Conservation (phyloP, 1,284 basidiomycete genomes). For the Cronartium quercuum region DNA sequence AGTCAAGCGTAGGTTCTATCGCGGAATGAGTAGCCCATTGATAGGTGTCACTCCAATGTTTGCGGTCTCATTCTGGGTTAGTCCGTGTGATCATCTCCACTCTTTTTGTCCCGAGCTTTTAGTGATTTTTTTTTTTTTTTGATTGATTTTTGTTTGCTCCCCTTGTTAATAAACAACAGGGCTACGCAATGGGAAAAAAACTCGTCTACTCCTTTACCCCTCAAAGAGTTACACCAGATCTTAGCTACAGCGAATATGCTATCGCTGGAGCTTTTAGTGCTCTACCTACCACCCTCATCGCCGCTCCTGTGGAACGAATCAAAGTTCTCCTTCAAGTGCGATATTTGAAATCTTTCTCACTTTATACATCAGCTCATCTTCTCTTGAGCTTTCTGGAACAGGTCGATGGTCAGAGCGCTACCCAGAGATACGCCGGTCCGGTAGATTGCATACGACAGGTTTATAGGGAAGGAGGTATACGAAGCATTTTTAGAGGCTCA, state of each 20-base stretch:
- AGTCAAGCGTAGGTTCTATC: conserved; percentile 64
- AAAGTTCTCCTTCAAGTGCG: conserved; percentile 86
- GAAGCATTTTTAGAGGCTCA: conserved; percentile 88
- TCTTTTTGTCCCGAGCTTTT: not conserved
- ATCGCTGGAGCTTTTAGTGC: conserved; percentile 91
- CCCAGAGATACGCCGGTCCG: conserved; percentile 79
- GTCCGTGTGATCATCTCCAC: not conserved
- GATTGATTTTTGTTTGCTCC: not conserved
- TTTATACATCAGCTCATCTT: not conserved
- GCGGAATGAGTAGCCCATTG: conserved; percentile 92
- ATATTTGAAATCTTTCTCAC: not conserved
- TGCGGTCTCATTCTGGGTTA: conserved; percentile 86
- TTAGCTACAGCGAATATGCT: conserved; percentile 79
- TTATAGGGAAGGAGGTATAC: conserved; percentile 88
- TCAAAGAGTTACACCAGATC: conserved; percentile 56
- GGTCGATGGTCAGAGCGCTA: conserved; percentile 42
- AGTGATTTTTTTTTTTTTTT: not conserved
- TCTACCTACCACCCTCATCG: conserved; percentile 81
- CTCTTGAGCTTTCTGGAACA: not conserved
- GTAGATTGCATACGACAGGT: conserved; percentile 83
- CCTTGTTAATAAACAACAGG: conserved; percentile 46
- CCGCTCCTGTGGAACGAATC: conserved; percentile 91
- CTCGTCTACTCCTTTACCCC: conserved; percentile 63
- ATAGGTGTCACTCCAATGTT: conserved; percentile 98
- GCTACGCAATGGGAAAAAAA: conserved; percentile 88